Base-by-base conservation (phyloP, 176 grass and related monocot genomes). In the Oryza longistaminata region DNA sequence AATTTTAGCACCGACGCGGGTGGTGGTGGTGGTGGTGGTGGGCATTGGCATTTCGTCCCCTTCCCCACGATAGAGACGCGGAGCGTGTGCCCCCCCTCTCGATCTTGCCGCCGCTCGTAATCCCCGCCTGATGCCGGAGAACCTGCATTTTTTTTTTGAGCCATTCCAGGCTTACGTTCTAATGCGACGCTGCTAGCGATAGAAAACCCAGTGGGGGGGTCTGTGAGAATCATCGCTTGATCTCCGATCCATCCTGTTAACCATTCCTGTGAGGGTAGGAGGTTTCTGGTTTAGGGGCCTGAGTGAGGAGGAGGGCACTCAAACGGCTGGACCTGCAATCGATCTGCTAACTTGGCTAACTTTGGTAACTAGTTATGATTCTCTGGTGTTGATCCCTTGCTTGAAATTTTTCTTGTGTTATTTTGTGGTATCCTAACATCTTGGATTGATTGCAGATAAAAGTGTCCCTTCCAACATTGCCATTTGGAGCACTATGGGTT, bases 401-500 rank as follows among this genome's bases (percentile, higher is more conserved):
- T 4, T 15, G 5, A 31, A 6, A 3, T 13, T 14, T 58, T 29
- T 58, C 9, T 53, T 40, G 33, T 37, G 35, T 37, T n/a, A 2
- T 77, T 34, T 31, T 50, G 46, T 7, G 11, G 11, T 74, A 29
- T 64, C 9, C 50, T 84, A 55, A 87, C 75, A 64, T 55, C 6
- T 61, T 42, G 37, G 0, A 3, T 48, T 45, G 34, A 69, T 58
- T 84, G 70, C 89, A 91, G 89, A 70, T 76, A 76, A 22, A 40
- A n/a, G 66, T 52, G 5, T 49, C 27, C 48, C 45, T 43, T 70
- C 3, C 49, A 52, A 17, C 48, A 26, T 66, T 80, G 37, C 62
- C 50, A 65, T 75, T 91, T 70, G 1, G 11, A 65, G n/a, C 48
- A 55, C 37, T 64, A 96, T 96, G 94, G 91, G 84, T 70, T 96